Evolutionary conservation across 345 rosid genomes (phyloP).

Genomic region (Reutealis trisperma): DNA sequence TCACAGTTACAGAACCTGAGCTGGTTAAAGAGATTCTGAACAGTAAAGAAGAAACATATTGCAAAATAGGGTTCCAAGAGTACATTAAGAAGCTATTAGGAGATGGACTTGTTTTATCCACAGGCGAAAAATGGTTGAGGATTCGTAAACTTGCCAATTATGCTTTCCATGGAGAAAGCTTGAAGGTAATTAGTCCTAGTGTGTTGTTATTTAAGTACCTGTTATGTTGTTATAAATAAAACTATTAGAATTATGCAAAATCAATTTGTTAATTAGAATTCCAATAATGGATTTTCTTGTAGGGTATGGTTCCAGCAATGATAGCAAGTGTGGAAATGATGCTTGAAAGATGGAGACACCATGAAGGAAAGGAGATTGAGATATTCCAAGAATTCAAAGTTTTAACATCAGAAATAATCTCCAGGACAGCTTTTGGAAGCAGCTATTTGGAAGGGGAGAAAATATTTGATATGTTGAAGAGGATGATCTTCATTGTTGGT

Average conservation of each 20-base stretch:
- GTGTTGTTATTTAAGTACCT: background rate
- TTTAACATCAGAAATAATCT: conserved; percentile 54
- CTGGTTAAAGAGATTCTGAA: conserved; percentile 44
- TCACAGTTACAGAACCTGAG: conserved; percentile 42
- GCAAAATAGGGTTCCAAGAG: background rate
- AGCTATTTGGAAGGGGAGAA: conserved; percentile 43
- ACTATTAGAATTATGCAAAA: too few relatives aligned
- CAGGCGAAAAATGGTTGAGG: conserved; percentile 47
- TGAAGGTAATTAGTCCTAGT: conserved; percentile 32
- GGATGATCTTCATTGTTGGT: conserved; percentile 14
- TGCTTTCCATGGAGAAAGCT: conserved; percentile 48
- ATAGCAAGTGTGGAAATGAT: conserved; percentile 40
- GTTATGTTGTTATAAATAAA: too few relatives aligned
- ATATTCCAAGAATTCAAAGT: conserved; percentile 40
- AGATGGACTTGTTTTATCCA: conserved; percentile 35
- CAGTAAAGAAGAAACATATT: conserved; percentile 30
- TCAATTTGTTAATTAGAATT: too few relatives aligned
- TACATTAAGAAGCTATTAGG: conserved; percentile 31
- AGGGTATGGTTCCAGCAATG: conserved; percentile 43
- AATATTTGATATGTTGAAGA: conserved; percentile 38
- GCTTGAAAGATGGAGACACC: conserved; percentile 46
- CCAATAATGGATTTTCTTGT: background rate
- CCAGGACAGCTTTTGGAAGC: conserved; percentile 60
- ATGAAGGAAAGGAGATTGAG: conserved; percentile 42
- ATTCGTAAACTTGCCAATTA: conserved; percentile 46